These are phyloP conservation scores for Ophiostoma sp. DNA, from an alignment of 2,329 filamentous ascomycete species.

Conservation along the genomic window DNA sequence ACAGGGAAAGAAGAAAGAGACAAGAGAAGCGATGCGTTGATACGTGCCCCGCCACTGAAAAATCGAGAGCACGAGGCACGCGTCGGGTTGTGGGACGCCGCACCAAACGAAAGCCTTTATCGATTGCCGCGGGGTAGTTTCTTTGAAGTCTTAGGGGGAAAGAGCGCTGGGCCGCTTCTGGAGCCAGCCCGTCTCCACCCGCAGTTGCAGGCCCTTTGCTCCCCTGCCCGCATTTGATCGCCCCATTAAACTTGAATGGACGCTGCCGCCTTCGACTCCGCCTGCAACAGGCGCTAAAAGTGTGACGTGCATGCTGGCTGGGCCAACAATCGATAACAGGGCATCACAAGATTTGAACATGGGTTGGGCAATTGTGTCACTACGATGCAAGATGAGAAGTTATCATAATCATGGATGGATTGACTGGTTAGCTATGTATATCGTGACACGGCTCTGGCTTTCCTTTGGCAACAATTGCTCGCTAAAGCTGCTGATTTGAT, in stretches of 20 bases:
- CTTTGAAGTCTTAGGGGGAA: background rate
- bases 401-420: background rate
- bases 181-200: background rate
- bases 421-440: background rate
- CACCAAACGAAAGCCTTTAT: slow-evolving; percentile 11
- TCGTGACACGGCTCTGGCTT: background rate
- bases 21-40: background rate
- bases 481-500: background rate
- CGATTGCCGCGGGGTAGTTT: slow-evolving; percentile 24
- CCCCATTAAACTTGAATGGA: background rate
- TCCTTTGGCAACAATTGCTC: background rate
- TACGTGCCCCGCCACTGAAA: slow-evolving; percentile 23
- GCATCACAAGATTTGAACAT: background rate
- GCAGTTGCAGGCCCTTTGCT: background rate
- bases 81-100: background rate
- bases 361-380: background rate
- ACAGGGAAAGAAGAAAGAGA: background rate
- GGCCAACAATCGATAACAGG: background rate
- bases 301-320: background rate
- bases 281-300: background rate
- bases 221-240: background rate
- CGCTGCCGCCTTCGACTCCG: background rate
- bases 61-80: slow-evolving; percentile 17
- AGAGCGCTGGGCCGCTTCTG: slow-evolving; percentile 4
- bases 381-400: background rate